Conservation (phyloP, 73 alveolate species). For the Diophrys sp. region DNA sequence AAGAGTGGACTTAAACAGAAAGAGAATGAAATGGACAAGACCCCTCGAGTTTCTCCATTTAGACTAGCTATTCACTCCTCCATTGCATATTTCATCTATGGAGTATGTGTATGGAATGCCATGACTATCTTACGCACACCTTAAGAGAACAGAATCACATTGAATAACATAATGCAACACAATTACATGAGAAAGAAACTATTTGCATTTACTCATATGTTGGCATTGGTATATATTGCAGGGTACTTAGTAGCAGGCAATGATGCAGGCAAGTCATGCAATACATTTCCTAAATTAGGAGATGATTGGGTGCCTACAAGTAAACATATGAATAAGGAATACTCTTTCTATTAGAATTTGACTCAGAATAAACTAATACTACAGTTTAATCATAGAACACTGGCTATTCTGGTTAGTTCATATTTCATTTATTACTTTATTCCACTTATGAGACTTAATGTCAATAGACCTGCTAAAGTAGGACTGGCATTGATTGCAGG, state of each 20-base stretch:
- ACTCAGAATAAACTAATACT: conserved; percentile 75
- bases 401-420: conserved; percentile 63
- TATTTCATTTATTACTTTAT: conserved; percentile 19
- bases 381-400: conserved; percentile 80
- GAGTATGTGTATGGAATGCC: conserved; percentile 67
- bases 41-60: conserved; percentile 84
- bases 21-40: conserved; percentile 62
- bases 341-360: conserved; percentile 68
- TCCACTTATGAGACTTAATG: conserved; percentile 19
- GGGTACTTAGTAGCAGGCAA: conserved; percentile 86
- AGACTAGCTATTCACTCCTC: conserved; percentile 76
- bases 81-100: conserved; percentile 64
- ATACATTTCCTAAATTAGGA: conserved; percentile 81
- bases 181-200: conserved; percentile 56
- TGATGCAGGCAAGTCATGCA: conserved; percentile 79
- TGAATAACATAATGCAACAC: conserved; percentile 44
- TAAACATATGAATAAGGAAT: conserved; percentile 49
- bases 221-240: conserved; percentile 53
- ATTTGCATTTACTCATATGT: conserved; percentile 46
- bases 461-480: conserved; percentile 27
- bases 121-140: conserved; percentile 74
- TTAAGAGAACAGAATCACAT: conserved; percentile 61
- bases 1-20: conserved; percentile 73
- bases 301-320: conserved; percentile 62
- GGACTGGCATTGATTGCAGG: conserved; percentile 9